Percentiles rank a stretch among this genome's conserved stretches.
phyloP scores from a whole-genome alignment of 208 protist genomes.

The Polymyxa betae region DNA sequence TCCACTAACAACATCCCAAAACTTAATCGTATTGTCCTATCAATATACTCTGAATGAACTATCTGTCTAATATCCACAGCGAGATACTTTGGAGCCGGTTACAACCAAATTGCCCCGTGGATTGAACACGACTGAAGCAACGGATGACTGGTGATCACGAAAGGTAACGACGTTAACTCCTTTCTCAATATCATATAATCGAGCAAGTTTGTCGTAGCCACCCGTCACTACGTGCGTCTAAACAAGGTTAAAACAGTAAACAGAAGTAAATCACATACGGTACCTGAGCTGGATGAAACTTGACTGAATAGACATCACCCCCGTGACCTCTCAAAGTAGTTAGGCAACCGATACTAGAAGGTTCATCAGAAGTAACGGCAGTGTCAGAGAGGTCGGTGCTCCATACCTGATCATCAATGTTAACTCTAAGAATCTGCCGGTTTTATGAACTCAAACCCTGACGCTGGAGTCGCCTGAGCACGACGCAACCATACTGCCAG shows the following conservation, averaged over 20 bases:
- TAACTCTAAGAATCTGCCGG: neutral
- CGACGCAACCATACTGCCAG: conserved; percentile 8
- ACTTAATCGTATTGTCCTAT: conserved; percentile 75
- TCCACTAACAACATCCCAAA: conserved; percentile 77
- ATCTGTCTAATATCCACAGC: neutral
- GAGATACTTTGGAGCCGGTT: conserved; percentile 21
- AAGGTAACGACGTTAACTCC: conserved; percentile 69
- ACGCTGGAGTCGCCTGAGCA: conserved; percentile 28
- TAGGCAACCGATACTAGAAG: neutral
- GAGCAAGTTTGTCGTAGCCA: conserved; percentile 73
- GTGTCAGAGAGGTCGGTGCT: neutral
- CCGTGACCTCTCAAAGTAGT: conserved; percentile 62
- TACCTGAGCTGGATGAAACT: conserved; percentile 66
- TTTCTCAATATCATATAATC: conserved; percentile 70
- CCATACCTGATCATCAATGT: conserved; percentile 32
- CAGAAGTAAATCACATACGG: neutral
- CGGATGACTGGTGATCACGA: conserved; percentile 67
- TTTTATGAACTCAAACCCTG: neutral
- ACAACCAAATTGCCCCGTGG: conserved; percentile 74
- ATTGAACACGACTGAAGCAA: conserved; percentile 74
- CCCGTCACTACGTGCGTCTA: conserved; percentile 63
- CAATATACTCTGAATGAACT: neutral
- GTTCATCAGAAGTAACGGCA: neutral
- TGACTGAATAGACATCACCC: conserved; percentile 74
- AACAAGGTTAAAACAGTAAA: neutral